These are phyloP conservation scores for Botrytis cinerea DNA, from an alignment of 2,329 filamentous ascomycete species.

Conservation along the genomic window DNA sequence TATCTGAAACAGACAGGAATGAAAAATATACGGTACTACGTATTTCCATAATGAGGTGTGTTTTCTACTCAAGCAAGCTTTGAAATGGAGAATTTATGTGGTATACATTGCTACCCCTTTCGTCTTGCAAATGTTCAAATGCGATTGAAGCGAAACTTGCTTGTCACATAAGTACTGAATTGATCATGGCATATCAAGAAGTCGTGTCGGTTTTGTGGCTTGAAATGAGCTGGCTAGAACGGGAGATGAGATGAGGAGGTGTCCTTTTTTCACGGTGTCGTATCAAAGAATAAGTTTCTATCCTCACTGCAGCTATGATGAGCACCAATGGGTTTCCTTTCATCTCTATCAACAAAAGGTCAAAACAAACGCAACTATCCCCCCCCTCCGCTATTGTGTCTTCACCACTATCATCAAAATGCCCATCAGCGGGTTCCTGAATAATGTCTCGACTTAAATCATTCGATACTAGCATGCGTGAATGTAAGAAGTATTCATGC, in stretches of 20 bases:
- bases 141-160: background rate
- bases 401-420: background rate
- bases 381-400: background rate
- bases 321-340: background rate
- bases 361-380: background rate
- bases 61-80: background rate
- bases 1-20: background rate
- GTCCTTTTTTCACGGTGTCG: too few relatives aligned
- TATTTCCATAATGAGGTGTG: background rate
- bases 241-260: too few relatives aligned
- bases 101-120: background rate
- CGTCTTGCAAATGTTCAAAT: background rate
- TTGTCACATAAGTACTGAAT: background rate
- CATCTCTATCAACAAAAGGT: background rate
- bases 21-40: background rate
- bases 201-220: too few relatives aligned
- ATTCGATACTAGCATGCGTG: background rate
- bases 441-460: background rate
- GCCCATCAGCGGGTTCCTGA: background rate
- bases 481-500: background rate
- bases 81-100: background rate
- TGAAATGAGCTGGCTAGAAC: too few relatives aligned
- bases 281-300: background rate
- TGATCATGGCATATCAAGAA: background rate
- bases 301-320: background rate